Evolutionary conservation across 106 monocot species (phyloP).

Genomic region (Posidonia australis): DNA sequence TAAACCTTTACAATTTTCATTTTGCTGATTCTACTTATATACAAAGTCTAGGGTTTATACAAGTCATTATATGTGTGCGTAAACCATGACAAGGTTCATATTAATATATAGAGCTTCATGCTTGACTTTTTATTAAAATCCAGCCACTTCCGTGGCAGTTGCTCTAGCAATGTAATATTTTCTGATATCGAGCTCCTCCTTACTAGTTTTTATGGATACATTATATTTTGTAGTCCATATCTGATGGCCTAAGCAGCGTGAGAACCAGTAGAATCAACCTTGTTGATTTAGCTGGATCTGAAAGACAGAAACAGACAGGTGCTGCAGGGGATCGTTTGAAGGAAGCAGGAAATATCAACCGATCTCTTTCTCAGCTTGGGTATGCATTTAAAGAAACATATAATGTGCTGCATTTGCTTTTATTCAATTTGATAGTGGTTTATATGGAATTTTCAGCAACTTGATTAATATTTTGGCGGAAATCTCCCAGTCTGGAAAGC

Average conservation of each 20-base stretch:
- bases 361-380: conserved; percentile 99
- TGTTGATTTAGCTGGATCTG: conserved; percentile 97
- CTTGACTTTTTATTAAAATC: too few relatives aligned
- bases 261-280: conserved; percentile 87
- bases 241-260: conserved; percentile 65
- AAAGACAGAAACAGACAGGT: conserved; percentile 84
- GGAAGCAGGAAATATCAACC: conserved; percentile 98
- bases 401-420: neutral
- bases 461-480: conserved; percentile 94
- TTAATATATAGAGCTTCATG: too few relatives aligned
- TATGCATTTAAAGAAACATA: conserved; percentile 17
- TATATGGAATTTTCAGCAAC: conserved; percentile 46
- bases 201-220: too few relatives aligned
- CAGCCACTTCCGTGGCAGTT: too few relatives aligned
- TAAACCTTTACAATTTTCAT: too few relatives aligned
- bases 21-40: too few relatives aligned
- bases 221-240: conserved; percentile 50
- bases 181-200: neutral
- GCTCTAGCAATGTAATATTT: too few relatives aligned
- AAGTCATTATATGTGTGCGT: too few relatives aligned
- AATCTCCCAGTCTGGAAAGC: conserved; percentile 82
- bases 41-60: too few relatives aligned
- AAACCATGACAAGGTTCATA: too few relatives aligned
- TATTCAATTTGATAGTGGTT: conserved; percentile 8
- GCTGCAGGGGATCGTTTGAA: conserved; percentile 86